Conservation (phyloP, 164 flowering plant species). For the Platanus orientalis region DNA sequence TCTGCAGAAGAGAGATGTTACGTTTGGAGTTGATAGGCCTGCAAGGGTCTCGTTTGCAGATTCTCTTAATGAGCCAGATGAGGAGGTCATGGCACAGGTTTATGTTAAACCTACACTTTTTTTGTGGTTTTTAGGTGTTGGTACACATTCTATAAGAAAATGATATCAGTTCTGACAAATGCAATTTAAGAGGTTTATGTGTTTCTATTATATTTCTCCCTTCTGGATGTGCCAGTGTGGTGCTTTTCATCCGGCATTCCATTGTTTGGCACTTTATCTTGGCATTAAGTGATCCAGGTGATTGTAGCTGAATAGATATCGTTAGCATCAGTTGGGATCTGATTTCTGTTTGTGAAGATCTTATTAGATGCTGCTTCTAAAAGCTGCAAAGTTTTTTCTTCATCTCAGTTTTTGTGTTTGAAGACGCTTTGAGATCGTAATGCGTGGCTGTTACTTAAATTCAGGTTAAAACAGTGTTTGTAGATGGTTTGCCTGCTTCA, state of each 20-base stretch:
- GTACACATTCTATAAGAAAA: too few relatives aligned
- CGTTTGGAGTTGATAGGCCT: conserved; percentile 82
- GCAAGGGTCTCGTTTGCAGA: conserved; percentile 97
- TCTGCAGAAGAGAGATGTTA: conserved; percentile 78
- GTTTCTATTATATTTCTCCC: background rate
- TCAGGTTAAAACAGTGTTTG: conserved; percentile 90
- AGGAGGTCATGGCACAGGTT: conserved; percentile 97
- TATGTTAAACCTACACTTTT: conserved; percentile 3
- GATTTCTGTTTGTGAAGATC: too few relatives aligned
- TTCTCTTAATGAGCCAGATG: conserved; percentile 91
- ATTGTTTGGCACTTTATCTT: background rate
- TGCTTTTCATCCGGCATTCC: background rate
- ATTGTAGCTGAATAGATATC: too few relatives aligned
- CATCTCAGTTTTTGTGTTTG: too few relatives aligned
- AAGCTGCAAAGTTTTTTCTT: too few relatives aligned
- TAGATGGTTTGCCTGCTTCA: conserved; percentile 85
- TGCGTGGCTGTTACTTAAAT: background rate
- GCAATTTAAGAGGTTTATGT: background rate
- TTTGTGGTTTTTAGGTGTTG: too few relatives aligned
- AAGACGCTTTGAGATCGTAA: background rate
- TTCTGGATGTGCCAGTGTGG: background rate
- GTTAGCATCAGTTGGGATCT: too few relatives aligned
- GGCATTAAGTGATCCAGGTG: too few relatives aligned
- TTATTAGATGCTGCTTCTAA: too few relatives aligned
- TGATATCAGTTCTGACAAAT: too few relatives aligned